Evolutionary conservation across 2,329 filamentous ascomycete species (phyloP).

Genomic region (Macrophomina tecta): DNA sequence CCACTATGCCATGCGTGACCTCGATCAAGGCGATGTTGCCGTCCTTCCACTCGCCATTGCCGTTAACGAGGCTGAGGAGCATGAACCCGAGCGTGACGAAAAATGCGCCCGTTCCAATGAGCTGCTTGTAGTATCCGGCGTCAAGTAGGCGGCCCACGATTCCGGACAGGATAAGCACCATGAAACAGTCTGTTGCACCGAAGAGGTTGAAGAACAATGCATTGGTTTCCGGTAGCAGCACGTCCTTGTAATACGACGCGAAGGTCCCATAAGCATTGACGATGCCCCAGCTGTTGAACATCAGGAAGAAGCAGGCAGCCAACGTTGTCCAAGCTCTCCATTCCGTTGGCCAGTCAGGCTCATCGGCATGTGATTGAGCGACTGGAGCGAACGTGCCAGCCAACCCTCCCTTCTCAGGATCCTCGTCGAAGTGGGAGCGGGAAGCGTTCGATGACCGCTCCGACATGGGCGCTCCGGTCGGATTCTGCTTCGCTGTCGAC

Average conservation of each 20-base stretch:
- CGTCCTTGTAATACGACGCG: constrained; percentile 56
- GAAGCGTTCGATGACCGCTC: constrained; percentile 1
- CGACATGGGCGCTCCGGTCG: not conserved
- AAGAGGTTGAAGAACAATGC: constrained; percentile 54
- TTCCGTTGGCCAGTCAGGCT: constrained; percentile 49
- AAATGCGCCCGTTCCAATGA: constrained; percentile 51
- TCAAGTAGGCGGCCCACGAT: constrained; percentile 57
- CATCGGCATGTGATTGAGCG: not conserved
- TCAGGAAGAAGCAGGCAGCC: constrained; percentile 57
- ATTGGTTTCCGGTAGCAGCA: constrained; percentile 47
- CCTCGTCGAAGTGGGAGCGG: not conserved
- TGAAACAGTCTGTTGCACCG: constrained; percentile 55
- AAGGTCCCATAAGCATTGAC: constrained; percentile 59
- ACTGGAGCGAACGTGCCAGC: not conserved
- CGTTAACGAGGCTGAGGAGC: constrained; percentile 51
- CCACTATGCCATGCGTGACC: constrained; percentile 55
- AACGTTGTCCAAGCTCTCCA: constrained; percentile 54
- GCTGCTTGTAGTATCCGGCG: constrained; percentile 49
- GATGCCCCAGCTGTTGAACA: constrained; percentile 57
- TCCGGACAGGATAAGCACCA: constrained; percentile 54
- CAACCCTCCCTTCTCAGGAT: constrained; percentile 7
- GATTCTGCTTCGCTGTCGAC: not conserved
- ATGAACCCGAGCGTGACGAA: constrained; percentile 54
- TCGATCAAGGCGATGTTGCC: constrained; percentile 53
- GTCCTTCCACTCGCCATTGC: constrained; percentile 40